Percentiles rank a stretch among this genome's conserved stretches.
These are phyloP conservation scores for Nothophoma quercina DNA, from an alignment of 2,329 filamentous ascomycete genomes.

Conservation along the genomic window DNA sequence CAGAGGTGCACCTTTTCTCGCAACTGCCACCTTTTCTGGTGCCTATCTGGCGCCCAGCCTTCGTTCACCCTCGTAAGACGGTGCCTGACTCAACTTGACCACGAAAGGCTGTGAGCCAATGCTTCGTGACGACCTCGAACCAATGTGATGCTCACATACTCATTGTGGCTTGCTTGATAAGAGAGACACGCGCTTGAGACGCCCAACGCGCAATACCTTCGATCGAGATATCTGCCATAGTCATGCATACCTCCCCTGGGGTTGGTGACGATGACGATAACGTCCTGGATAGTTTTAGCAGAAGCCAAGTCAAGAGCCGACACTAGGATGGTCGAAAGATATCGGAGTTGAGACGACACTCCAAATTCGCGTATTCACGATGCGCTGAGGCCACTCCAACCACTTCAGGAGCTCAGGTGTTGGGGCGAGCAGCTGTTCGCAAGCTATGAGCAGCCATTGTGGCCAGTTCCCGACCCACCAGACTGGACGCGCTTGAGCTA, in stretches of 20 bases:
- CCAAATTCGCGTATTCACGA: conserved; percentile 21
- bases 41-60: background rate
- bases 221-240: too few species aligned
- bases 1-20: background rate
- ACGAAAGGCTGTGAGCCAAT: too few species aligned
- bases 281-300: background rate
- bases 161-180: too few species aligned
- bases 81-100: too few species aligned
- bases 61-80: background rate
- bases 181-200: too few species aligned
- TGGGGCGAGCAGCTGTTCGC: conserved; percentile 30
- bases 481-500: conserved; percentile 28
- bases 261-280: background rate
- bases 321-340: conserved; percentile 2
- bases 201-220: too few species aligned
- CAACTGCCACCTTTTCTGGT: background rate
- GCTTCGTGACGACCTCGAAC: too few species aligned
- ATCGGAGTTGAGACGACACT: conserved; percentile 4
- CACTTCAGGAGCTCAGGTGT: conserved; percentile 39
- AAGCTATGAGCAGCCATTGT: conserved; percentile 32
- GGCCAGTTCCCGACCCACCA: conserved; percentile 45
- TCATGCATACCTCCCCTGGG: too few species aligned
- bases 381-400: conserved; percentile 37
- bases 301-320: background rate
- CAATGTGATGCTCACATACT: too few species aligned